Evolutionary conservation across 805 yeast genomes (phyloP).

Genomic region (Metschnikowia gelsemii): DNA sequence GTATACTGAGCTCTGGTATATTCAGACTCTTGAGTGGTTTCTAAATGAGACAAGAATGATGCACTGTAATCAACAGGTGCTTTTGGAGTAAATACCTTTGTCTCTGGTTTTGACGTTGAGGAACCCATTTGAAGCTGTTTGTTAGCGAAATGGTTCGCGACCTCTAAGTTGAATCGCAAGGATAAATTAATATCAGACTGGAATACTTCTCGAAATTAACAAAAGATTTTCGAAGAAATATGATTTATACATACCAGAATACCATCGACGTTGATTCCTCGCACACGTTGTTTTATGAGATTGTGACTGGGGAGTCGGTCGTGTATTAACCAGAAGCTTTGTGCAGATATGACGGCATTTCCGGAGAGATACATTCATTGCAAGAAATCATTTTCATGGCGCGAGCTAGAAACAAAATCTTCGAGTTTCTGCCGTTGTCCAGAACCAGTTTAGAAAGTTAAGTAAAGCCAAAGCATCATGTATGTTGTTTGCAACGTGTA

Average conservation of each 20-base stretch:
- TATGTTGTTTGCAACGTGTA: too few species aligned
- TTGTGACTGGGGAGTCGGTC: slow-evolving; percentile 2
- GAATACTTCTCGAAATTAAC: background rate
- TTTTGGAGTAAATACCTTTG: slow-evolving; percentile 63
- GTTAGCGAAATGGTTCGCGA: slow-evolving; percentile 5
- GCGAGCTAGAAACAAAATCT: too few species aligned
- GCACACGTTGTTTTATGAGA: background rate
- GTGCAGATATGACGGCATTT: background rate
- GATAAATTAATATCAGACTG: too few species aligned
- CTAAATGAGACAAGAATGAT: slow-evolving; percentile 61
- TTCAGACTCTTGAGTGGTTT: slow-evolving; percentile 62
- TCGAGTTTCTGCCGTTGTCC: too few species aligned
- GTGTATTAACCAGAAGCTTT: slow-evolving; percentile 3
- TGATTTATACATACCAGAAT: background rate
- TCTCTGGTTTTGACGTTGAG: slow-evolving; percentile 58
- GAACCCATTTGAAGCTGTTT: slow-evolving; percentile 50
- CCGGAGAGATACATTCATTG: too few species aligned
- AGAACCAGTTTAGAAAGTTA: too few species aligned
- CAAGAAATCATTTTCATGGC: too few species aligned
- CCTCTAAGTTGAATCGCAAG: too few species aligned
- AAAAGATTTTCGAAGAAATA: background rate
- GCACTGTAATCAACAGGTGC: slow-evolving; percentile 70
- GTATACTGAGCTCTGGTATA: slow-evolving; percentile 69
- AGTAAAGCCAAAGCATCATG: too few species aligned
- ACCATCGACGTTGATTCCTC: background rate